Percentiles rank a stretch among this genome's conserved stretches.
Evolutionary conservation across 208 protist genomes (phyloP).

Genomic region (Jaenimonas drosophilae): DNA sequence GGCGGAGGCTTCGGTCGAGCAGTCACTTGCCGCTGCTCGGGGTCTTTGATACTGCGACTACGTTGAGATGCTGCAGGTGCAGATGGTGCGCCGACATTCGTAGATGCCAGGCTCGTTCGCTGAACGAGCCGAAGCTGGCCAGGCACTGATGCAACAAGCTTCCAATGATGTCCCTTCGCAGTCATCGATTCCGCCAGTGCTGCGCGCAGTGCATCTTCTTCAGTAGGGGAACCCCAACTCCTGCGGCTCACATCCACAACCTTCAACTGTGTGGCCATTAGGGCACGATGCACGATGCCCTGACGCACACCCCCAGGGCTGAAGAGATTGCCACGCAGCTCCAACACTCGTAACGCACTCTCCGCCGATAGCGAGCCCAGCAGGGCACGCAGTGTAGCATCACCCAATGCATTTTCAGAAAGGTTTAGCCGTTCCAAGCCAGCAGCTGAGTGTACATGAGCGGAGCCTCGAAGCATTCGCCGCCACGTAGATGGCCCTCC

Average conservation of each 20-base stretch:
- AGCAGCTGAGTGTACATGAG: neutral
- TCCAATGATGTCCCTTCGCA: too few relatives aligned
- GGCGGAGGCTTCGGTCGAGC: neutral
- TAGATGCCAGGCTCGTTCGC: too few relatives aligned
- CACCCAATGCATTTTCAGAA: conserved; percentile 43
- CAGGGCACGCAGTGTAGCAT: conserved; percentile 29
- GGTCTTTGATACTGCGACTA: too few relatives aligned
- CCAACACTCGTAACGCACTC: conserved; percentile 37
- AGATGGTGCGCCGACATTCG: neutral
- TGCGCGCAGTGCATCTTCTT: too few relatives aligned
- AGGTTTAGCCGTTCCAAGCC: conserved; percentile 37
- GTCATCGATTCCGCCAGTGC: too few relatives aligned
- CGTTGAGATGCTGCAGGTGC: neutral
- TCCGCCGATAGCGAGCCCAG: conserved; percentile 16
- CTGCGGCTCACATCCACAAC: neutral
- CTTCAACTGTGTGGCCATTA: neutral
- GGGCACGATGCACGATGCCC: conserved; percentile 1
- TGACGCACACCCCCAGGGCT: conserved; percentile 3
- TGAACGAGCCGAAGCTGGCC: too few relatives aligned
- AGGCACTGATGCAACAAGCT: too few relatives aligned
- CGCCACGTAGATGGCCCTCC: neutral
- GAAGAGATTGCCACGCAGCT: conserved; percentile 39
- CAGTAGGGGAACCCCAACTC: too few relatives aligned
- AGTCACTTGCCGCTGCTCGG: too few relatives aligned
- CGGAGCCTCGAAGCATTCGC: neutral